Percentiles rank a stretch among this genome's conserved stretches.
Conservation (phyloP, 768 basidiomycete genomes). For the Gloeostereum incarnatum region DNA sequence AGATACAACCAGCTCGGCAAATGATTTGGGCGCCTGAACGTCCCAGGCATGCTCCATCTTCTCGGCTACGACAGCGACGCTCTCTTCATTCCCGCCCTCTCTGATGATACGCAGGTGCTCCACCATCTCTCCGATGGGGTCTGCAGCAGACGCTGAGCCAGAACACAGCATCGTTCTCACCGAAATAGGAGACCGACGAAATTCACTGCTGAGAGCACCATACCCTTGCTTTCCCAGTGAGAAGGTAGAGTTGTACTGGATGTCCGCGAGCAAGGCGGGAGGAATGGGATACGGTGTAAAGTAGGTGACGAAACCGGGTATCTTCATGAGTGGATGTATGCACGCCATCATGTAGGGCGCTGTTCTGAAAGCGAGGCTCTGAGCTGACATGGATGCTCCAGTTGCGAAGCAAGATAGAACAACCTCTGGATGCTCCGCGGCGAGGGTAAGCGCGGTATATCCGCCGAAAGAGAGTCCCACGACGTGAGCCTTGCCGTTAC, state of each 20-base stretch:
- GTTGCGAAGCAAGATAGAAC: not conserved
- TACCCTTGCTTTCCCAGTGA: not conserved
- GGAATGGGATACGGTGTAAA: not conserved
- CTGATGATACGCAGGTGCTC: not conserved
- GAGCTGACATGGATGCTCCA: not conserved
- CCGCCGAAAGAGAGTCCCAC: constrained; percentile 7
- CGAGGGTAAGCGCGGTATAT: not conserved
- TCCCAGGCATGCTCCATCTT: not conserved
- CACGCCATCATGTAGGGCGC: not conserved
- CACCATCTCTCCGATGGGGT: not conserved
- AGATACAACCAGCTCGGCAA: not conserved
- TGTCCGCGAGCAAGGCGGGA: not conserved
- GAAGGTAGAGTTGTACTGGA: not conserved
- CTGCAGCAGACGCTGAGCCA: not conserved
- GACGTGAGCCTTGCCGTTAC: constrained; percentile 3
- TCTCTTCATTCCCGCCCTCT: not conserved
- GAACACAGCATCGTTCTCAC: not conserved
- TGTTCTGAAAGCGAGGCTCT: not conserved
- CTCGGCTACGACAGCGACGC: not conserved
- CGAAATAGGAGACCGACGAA: not conserved
- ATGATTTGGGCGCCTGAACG: not conserved
- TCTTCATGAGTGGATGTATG: too few species aligned
- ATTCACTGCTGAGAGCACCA: not conserved
- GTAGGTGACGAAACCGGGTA: too few species aligned
- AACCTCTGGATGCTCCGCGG: not conserved